Evolutionary conservation across 352 stramenopile species (phyloP).

Genomic region (Pythium folliculosum): DNA sequence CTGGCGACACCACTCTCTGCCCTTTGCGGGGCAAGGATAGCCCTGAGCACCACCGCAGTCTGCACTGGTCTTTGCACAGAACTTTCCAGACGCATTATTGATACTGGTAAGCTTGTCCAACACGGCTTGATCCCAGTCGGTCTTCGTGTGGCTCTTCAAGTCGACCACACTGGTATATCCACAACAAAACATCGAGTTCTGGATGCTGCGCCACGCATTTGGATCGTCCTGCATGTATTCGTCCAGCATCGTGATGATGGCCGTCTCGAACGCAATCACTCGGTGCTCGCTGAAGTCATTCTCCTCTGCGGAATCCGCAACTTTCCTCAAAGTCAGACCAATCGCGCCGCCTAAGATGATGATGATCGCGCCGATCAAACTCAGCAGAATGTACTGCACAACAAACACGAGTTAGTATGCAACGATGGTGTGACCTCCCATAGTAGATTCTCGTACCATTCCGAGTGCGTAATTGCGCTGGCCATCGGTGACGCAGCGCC

Average conservation of each 20-base stretch:
- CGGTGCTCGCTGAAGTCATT: slow-evolving; percentile 40
- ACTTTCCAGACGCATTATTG: slow-evolving; percentile 45
- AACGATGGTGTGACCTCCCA: neutral
- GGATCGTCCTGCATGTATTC: slow-evolving; percentile 32
- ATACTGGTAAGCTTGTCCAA: slow-evolving; percentile 36
- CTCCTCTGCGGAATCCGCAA: slow-evolving; percentile 37
- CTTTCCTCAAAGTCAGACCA: slow-evolving; percentile 40
- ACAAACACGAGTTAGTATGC: neutral
- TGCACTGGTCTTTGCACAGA: slow-evolving; percentile 34
- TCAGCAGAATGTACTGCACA: slow-evolving; percentile 51
- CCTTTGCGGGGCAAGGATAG: slow-evolving; percentile 41
- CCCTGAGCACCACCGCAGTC: slow-evolving; percentile 25
- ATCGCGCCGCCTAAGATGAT: slow-evolving; percentile 52
- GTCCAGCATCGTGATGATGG: slow-evolving; percentile 44
- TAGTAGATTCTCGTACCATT: slow-evolving; percentile 33
- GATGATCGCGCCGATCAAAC: slow-evolving; percentile 39
- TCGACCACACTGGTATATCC: slow-evolving; percentile 41
- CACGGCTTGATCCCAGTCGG: slow-evolving; percentile 38
- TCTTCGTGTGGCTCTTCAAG: slow-evolving; percentile 21
- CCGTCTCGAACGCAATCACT: slow-evolving; percentile 46
- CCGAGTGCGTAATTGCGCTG: slow-evolving; percentile 60
- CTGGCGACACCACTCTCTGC: slow-evolving; percentile 46
- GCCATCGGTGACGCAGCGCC: slow-evolving; percentile 50
- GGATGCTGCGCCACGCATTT: slow-evolving; percentile 40
- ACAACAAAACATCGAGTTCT: slow-evolving; percentile 59